A percentile compares a stretch with the other conserved stretches of the same genome.
Conservation (phyloP, 768 basidiomycete species). For the Cystofilobasidium capitatum region DNA sequence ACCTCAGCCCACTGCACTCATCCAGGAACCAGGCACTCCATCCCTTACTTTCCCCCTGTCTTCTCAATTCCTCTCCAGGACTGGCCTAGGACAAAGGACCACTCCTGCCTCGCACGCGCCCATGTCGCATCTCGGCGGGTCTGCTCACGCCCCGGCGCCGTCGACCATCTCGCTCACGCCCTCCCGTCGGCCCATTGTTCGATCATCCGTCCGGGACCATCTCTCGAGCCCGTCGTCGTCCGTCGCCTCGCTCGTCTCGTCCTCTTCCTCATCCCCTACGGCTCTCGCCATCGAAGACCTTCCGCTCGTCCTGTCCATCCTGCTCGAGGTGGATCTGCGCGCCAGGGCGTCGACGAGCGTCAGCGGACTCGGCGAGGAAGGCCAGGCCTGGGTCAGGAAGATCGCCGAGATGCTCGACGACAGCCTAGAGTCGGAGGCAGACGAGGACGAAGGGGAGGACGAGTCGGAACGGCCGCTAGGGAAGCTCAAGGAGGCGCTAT, state of each 20-base stretch:
- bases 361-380: neutral
- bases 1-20: too few species aligned
- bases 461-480: neutral
- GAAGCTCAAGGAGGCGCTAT: neutral
- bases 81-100: too few species aligned
- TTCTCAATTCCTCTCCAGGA: too few species aligned
- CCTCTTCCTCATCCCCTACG: neutral
- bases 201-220: too few species aligned
- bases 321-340: neutral
- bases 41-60: too few species aligned
- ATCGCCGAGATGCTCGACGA: neutral
- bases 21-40: too few species aligned
- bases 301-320: neutral
- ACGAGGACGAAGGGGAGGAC: neutral
- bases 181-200: too few species aligned
- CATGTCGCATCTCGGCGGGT: too few species aligned
- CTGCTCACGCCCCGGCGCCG: too few species aligned
- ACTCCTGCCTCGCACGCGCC: too few species aligned
- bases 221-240: neutral
- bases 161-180: too few species aligned
- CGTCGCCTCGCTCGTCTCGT: neutral
- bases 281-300: neutral
- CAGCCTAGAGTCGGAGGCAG: neutral
- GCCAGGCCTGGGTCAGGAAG: neutral
- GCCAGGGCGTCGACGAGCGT: neutral